Base-by-base conservation (phyloP, 805 yeast species). In the Sugiyamaella valdiviana region DNA sequence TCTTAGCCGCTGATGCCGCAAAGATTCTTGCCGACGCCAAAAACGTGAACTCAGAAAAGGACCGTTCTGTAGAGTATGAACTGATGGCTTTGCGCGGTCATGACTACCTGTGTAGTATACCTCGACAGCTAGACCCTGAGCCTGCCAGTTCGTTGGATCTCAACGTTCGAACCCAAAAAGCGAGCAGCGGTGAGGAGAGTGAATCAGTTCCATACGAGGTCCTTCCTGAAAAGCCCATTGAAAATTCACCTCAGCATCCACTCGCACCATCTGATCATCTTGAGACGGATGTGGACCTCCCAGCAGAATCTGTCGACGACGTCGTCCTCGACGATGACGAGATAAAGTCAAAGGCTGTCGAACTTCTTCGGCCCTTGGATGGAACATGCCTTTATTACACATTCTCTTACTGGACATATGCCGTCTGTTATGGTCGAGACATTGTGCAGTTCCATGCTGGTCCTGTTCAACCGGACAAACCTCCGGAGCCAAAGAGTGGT, bases 381-480 rank as follows among this genome's bases (percentile, higher is more conserved):
- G 45, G 44, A 5, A 41, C 42, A 10, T 68, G 73, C 45, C 36
- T 67, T 1, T 36, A 52, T 16, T 61, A 56, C 41, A 41, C 49
- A 2, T 60, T 69, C 35, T 75, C 72, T n/a, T 79, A 76, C 59
- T 79, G 83, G 82, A 72, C 75, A 10, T 77, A 74, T 53, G 73
- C 70, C 2, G 72, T 71, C 46, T 78, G 83, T 57, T 71, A 66
- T 51, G 77, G 75, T 5, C 72, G 69, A 49, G 68, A 70, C 40
- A 59, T 79, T 36, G 64, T 70, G 12, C 85, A 79, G 58, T 76
- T 70, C 59, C 81, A 76, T 53, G 52, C 59, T 2, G 52, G 47
- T 7, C 43, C 44, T 15, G 19, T 21, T 17, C 36, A 32, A 19
- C 32, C 41, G 16, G 48, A 38, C 39, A 19, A 36, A 6, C 45